Conservation (phyloP, 176 grass and related monocot species). For the Cocos nucifera region DNA sequence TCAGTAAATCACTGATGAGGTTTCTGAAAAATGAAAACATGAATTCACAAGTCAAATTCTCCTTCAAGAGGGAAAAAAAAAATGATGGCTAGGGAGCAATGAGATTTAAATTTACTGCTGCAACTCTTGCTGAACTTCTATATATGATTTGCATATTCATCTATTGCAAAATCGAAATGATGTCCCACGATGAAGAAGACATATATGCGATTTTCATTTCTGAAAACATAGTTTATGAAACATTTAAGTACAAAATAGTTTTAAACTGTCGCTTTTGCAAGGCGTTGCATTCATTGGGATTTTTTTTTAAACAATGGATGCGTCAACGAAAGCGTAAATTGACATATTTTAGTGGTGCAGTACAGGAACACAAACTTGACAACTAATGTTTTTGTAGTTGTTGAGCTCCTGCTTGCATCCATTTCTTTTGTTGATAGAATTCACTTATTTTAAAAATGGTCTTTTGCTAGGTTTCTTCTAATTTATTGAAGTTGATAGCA, state of each 20-base stretch:
- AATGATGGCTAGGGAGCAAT: too few species aligned
- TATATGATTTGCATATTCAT: too few species aligned
- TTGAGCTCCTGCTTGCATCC: not conserved
- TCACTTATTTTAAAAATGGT: not conserved
- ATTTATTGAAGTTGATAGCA: not conserved
- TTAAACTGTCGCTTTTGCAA: slow-evolving; percentile 20
- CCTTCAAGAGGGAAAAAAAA: too few species aligned
- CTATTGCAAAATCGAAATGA: not conserved
- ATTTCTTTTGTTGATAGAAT: not conserved
- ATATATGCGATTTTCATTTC: not conserved
- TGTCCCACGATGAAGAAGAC: not conserved
- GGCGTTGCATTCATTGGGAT: slow-evolving; percentile 41
- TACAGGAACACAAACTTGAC: slow-evolving; percentile 4
- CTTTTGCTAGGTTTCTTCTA: not conserved
- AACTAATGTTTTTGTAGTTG: not conserved
- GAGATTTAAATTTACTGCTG: too few species aligned
- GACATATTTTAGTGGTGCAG: slow-evolving; percentile 23
- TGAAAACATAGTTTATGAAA: not conserved
- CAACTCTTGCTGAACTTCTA: too few species aligned
- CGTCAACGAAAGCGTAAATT: slow-evolving; percentile 48
- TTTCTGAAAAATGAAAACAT: too few species aligned
- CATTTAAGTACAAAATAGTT: not conserved
- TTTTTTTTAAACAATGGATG: slow-evolving; percentile 30
- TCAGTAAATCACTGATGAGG: too few species aligned
- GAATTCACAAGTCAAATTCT: too few species aligned